These are phyloP conservation scores for Mycena galericulata DNA, from an alignment of 768 basidiomycete species.

Conservation along the genomic window DNA sequence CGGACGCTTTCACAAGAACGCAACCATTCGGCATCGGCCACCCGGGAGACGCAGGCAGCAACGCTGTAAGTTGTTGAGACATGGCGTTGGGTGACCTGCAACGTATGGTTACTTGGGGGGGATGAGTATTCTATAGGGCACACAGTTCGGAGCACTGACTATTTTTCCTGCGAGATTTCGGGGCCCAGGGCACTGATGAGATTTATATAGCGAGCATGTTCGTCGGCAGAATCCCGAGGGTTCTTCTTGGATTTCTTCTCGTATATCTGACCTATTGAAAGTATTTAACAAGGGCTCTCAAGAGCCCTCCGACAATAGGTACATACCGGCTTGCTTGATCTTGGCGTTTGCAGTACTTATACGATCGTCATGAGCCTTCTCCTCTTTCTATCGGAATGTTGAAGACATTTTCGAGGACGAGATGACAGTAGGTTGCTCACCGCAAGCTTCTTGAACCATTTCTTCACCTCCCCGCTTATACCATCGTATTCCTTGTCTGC, in stretches of 20 bases:
- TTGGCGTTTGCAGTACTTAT: constrained; percentile 74
- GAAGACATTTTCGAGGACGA: neutral
- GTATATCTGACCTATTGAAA: constrained; percentile 68
- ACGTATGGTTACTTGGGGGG: constrained; percentile 70
- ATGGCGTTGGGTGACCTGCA: constrained; percentile 73
- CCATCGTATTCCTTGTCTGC: constrained; percentile 78
- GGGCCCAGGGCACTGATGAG: constrained; percentile 78
- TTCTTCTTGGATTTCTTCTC: constrained; percentile 88
- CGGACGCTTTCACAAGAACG: constrained; percentile 80
- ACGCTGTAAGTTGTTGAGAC: constrained; percentile 67
- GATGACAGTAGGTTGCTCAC: constrained; percentile 54
- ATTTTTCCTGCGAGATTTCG: constrained; percentile 84
- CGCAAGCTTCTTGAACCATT: constrained; percentile 88
- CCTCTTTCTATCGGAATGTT: constrained; percentile 71
- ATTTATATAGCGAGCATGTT: constrained; percentile 83
- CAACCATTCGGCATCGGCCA: constrained; percentile 87
- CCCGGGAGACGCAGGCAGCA: constrained; percentile 72
- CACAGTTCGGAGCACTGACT: constrained; percentile 59
- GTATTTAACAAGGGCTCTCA: neutral
- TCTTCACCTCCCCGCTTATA: constrained; percentile 78
- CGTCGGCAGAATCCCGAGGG: constrained; percentile 72
- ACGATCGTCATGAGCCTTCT: constrained; percentile 80
- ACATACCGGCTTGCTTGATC: constrained; percentile 80
- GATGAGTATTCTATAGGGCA: constrained; percentile 1
- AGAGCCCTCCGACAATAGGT: neutral